Base-by-base conservation (phyloP, 2,329 filamentous ascomycete species). In the Blastomyces silverae region DNA sequence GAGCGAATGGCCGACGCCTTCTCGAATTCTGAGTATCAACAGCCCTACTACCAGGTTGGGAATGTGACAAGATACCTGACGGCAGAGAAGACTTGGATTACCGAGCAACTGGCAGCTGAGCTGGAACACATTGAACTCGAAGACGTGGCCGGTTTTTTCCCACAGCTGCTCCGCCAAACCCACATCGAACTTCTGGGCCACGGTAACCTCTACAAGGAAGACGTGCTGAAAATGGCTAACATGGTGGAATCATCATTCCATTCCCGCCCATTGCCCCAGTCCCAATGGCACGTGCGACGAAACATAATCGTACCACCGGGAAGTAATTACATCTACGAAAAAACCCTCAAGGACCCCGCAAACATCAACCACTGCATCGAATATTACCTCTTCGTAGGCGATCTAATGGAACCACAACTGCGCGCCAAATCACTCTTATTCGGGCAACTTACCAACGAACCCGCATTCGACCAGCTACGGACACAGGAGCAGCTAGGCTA, bases 401-500 rank as follows among this genome's bases (percentile, higher is more conserved):
- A 85, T 67, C 85, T 87, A 68, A 83, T 85, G 2, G 87, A 96
- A 72, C 84, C 87, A n/a, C 73, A 77, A 6, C 77, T 90, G 15
- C 86, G 91, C 22, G 90, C 92, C 17, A 92, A 90, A 76, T 83
- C 90, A 0, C 81, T 95, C 53, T 82, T 99, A 6, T 83, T 97
- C 53, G 89, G 91, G 34, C 94, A 97, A 77, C 89, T 99, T 79
- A 87, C 91, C 0, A 90, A 96, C 64, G 94, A 99, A 78, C 92
- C 92, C 3, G 89, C 89, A 10, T 99, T 97, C 73, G 91, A 99
- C 77, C 92, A 96, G 75, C 83, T 99, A 8, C 87, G 94, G 61
- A 97, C 94, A 55, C 97, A 97, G 77, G 93, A 99, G 76, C 93
- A 99, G 78, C 87, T 99, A 7, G 94, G 94, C 15, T 99, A 99